Evolutionary conservation across 495 filamentous ascomycete genomes (phyloP).

Genomic region (Filosporella fistucella): DNA sequence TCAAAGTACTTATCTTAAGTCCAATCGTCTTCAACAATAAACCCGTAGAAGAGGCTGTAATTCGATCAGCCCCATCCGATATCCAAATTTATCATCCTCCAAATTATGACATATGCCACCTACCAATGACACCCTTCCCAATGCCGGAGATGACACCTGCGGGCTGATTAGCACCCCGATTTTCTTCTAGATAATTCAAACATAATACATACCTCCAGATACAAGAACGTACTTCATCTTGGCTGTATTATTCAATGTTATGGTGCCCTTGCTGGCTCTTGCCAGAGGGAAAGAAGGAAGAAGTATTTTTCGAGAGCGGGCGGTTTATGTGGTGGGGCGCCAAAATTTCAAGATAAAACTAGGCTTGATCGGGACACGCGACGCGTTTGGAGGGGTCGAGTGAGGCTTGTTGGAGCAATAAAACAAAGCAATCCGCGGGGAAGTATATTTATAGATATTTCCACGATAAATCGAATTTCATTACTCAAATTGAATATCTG

Average conservation of each 20-base stretch:
- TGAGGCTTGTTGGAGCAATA: too few relatives aligned
- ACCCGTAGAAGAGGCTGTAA: conserved; percentile 61
- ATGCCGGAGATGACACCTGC: conserved; percentile 74
- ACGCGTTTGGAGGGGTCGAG: conserved; percentile 6
- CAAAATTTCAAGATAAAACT: not conserved
- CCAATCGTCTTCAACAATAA: conserved; percentile 82
- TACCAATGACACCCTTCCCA: conserved; percentile 80
- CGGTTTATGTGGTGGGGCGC: conserved; percentile 5
- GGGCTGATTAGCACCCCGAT: conserved; percentile 10
- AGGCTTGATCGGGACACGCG: conserved; percentile 2
- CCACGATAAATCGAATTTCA: too few relatives aligned
- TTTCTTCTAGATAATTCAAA: not conserved
- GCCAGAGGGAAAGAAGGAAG: conserved; percentile 24
- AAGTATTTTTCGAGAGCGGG: conserved; percentile 4
- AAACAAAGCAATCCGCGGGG: too few relatives aligned
- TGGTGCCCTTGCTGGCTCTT: conserved; percentile 22
- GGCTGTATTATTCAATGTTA: conserved; percentile 19
- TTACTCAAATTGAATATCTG: too few relatives aligned
- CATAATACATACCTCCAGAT: conserved; percentile 60
- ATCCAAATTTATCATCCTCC: conserved; percentile 18
- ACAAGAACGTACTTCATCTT: conserved; percentile 84
- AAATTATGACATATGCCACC: conserved; percentile 16
- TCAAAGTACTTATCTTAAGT: conserved; percentile 29
- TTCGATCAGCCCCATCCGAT: conserved; percentile 6
- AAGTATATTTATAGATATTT: too few relatives aligned